phyloP scores from a whole-genome alignment of 192 early-diverging fungal genomes.

The Podila epigama region DNA sequence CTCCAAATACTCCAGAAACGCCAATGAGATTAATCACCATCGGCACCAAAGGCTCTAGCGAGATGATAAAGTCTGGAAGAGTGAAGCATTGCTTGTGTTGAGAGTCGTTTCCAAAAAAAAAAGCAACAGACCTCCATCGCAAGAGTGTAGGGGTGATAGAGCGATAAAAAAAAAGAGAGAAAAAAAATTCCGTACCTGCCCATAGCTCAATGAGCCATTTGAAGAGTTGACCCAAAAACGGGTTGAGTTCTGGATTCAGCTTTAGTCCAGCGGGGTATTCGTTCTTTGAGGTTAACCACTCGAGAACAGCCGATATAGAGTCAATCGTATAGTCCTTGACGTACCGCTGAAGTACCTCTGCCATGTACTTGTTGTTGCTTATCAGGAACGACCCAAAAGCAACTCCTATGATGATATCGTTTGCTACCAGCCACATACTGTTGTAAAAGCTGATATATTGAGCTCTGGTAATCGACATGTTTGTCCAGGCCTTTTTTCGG shows the following conservation, averaged over 20 bases:
- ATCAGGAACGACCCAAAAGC: constrained; percentile 78
- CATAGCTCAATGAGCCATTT: constrained; percentile 87
- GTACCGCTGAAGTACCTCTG: constrained; percentile 57
- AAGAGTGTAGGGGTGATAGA: not conserved
- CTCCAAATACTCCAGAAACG: constrained; percentile 79
- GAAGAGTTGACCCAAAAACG: constrained; percentile 92
- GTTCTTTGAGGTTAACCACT: constrained; percentile 78
- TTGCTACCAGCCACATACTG: constrained; percentile 93
- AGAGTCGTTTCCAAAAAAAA: not conserved
- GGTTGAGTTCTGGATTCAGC: constrained; percentile 88
- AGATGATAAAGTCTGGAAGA: constrained; percentile 50
- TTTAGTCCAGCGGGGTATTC: constrained; percentile 96
- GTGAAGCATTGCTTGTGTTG: too few species aligned
- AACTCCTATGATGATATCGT: constrained; percentile 90
- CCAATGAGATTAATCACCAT: constrained; percentile 76
- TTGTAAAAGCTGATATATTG: constrained; percentile 95
- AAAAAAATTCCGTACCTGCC: constrained; percentile 60
- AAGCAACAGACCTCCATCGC: not conserved
- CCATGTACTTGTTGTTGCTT: constrained; percentile 62
- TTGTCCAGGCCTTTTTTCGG: constrained; percentile 62
- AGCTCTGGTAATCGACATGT: constrained; percentile 66
- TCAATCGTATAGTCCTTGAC: constrained; percentile 72
- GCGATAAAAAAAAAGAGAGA: not conserved
- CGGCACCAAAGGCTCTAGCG: constrained; percentile 61
- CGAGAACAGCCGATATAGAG: constrained; percentile 73